A percentile compares a stretch with the other conserved stretches of the same genome.
phyloP scores from a whole-genome alignment of 2,329 filamentous ascomycete species.

The Teratosphaeriaceae sp. region DNA sequence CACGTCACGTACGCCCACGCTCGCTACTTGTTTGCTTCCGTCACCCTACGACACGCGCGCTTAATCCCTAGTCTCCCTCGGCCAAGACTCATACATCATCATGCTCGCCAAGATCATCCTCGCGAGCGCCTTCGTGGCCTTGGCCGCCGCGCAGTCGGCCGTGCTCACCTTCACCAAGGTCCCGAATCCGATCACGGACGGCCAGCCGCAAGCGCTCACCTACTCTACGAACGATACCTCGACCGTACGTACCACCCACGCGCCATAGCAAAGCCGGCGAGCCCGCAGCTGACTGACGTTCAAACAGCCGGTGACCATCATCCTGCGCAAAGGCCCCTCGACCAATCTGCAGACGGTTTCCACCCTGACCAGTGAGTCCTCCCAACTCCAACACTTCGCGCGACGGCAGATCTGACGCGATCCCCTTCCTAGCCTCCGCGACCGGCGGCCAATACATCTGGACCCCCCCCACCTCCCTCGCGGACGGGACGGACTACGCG shows the following conservation, averaged over 20 bases:
- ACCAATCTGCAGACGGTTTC: conserved; percentile 45
- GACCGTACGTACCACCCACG: neutral
- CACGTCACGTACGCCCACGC: neutral
- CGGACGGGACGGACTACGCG: conserved; percentile 47
- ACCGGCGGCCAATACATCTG: conserved; percentile 33
- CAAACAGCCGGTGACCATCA: conserved; percentile 49
- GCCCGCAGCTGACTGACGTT: conserved; percentile 3
- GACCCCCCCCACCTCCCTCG: conserved; percentile 41
- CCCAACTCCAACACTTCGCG: neutral
- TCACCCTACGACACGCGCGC: neutral
- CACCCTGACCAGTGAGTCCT: conserved; percentile 16
- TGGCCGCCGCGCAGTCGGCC: conserved; percentile 42
- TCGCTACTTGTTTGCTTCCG: neutral
- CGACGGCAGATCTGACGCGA: conserved; percentile 32
- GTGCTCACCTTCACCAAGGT: conserved; percentile 47
- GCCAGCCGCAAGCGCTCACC: conserved; percentile 29
- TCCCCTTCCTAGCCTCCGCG: neutral
- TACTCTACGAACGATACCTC: conserved; percentile 3
- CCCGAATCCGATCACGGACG: conserved; percentile 42
- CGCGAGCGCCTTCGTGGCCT: conserved; percentile 38
- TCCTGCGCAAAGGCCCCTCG: conserved; percentile 47
- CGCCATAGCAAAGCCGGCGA: neutral
- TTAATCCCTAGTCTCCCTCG: neutral
- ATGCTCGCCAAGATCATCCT: conserved; percentile 49
- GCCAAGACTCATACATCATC: conserved; percentile 14